phyloP scores from a whole-genome alignment of 345 rosid genomes.

The Rhodomyrtus tomentosa region DNA sequence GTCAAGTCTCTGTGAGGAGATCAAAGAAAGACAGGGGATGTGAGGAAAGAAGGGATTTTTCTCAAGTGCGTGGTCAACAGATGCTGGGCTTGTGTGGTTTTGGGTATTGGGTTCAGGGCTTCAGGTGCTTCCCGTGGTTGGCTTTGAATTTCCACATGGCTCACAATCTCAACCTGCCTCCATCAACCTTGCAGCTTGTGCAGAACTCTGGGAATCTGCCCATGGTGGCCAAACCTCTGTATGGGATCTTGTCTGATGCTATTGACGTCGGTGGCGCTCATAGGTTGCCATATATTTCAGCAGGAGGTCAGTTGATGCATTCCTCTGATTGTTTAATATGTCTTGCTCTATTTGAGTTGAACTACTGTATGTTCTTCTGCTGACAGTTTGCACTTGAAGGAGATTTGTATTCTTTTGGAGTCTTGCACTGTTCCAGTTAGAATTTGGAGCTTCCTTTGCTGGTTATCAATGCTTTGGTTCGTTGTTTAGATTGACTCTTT shows the following conservation, averaged over 20 bases:
- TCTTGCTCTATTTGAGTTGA: neutral
- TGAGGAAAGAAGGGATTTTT: conserved; percentile 17
- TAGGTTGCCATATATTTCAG: conserved; percentile 70
- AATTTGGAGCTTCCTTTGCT: neutral
- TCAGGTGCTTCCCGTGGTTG: conserved; percentile 91
- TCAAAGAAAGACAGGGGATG: conserved; percentile 1
- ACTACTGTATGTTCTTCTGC: neutral
- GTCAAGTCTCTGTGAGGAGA: conserved; percentile 20
- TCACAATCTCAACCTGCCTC: conserved; percentile 48
- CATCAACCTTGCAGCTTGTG: conserved; percentile 76
- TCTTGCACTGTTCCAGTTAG: neutral
- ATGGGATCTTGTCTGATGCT: conserved; percentile 78
- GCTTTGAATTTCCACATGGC: conserved; percentile 88
- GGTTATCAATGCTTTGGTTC: neutral
- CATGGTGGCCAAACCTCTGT: conserved; percentile 86
- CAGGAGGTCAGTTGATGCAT: conserved; percentile 54
- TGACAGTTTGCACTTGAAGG: neutral
- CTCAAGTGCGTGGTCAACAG: conserved; percentile 31
- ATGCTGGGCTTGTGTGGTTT: conserved; percentile 64
- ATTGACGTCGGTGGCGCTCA: conserved; percentile 54
- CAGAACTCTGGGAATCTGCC: conserved; percentile 75
- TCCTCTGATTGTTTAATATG: neutral
- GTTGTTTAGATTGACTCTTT: neutral
- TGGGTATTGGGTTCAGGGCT: conserved; percentile 88
- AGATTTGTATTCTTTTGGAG: neutral